A percentile compares a stretch with the other conserved stretches of the same genome.
Conservation (phyloP, 2,329 filamentous ascomycete genomes). For the Fusarium coicis region DNA sequence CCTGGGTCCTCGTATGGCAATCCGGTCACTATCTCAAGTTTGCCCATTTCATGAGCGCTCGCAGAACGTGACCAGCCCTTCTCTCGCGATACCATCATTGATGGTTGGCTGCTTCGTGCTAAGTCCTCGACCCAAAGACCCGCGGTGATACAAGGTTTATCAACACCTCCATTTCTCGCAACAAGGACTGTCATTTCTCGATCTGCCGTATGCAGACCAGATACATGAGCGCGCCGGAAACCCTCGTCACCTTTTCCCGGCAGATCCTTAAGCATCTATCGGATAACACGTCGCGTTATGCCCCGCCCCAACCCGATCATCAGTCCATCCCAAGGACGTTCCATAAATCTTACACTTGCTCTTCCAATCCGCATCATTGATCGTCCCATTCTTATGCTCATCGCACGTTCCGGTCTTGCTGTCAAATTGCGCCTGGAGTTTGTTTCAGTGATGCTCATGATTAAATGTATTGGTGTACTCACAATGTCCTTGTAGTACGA, state of each 20-base stretch:
- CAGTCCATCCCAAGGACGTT: not conserved
- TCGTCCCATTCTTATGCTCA: not conserved
- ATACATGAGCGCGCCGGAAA: rapidly evolving
- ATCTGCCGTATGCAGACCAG: rapidly evolving
- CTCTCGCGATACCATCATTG: too few species aligned
- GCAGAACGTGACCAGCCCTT: rapidly evolving
- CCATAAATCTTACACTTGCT: not conserved
- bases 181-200: rapidly evolving
- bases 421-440: not conserved
- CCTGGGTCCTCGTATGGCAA: rapidly evolving
- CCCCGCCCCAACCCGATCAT: not conserved
- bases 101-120: not conserved
- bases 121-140: not conserved
- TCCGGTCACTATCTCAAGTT: rapidly evolving
- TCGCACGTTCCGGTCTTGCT: rapidly evolving
- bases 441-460: not conserved
- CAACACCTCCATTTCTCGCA: rapidly evolving
- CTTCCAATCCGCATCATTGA: not conserved
- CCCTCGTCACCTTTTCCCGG: rapidly evolving
- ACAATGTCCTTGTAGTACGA: not conserved
- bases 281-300: not conserved
- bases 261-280: not conserved
- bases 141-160: not conserved
- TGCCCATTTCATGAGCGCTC: not conserved
- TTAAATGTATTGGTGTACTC: not conserved